Base-by-base conservation (phyloP, 202 grass and related monocot species). In the Saccharum hybrid region DNA sequence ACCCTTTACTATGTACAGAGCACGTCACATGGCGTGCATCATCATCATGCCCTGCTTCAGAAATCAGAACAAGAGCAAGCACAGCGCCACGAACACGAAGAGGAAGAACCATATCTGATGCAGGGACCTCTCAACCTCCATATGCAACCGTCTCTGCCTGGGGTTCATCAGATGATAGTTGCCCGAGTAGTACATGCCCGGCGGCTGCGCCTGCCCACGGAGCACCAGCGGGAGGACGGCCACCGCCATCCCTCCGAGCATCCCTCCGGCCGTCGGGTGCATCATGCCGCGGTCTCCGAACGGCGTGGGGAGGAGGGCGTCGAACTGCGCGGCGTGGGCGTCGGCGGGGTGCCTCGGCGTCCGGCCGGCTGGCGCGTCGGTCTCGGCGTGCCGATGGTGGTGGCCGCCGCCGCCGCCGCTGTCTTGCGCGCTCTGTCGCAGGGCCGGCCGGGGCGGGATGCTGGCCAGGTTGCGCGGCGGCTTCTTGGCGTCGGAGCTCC, bases 1-100 rank as follows among this genome's bases (percentile, higher is more conserved):
- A 19, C 54, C 14, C 4, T 74, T 59, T 21, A 78, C 61, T 68
- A 80, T 75, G 49, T 69, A 74, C 75, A 62, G 5, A 63, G 77
- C 19, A 68, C 38, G 26, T 43, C 30, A 69, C 37, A n/a, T 34
- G 48, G 15, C 72, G 30, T 59, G 8, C 12, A 10, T 2, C 63
- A 78, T 7, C 18, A 48, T 62, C 16, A 48, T 62, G 3, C 19
- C 8, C 37, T 59, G 23, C 11, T 46, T 86, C 82, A 36, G 36
- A 93, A 87, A 23, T 92, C 79, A 93, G 82, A 96, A 96, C 79
- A 96, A 54, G 59, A 93, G 84, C n/a, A 93, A 82, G 75, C 94
- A 96, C 8, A 96, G 71, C 36, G 79, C 59, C 22, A 81, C 88
- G 59, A 93, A 91, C 63, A 96, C 71, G n/a, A 45, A 69, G 38